Evolutionary conservation across 257 asterid species (phyloP).

Genomic region (Striga asiatica): DNA sequence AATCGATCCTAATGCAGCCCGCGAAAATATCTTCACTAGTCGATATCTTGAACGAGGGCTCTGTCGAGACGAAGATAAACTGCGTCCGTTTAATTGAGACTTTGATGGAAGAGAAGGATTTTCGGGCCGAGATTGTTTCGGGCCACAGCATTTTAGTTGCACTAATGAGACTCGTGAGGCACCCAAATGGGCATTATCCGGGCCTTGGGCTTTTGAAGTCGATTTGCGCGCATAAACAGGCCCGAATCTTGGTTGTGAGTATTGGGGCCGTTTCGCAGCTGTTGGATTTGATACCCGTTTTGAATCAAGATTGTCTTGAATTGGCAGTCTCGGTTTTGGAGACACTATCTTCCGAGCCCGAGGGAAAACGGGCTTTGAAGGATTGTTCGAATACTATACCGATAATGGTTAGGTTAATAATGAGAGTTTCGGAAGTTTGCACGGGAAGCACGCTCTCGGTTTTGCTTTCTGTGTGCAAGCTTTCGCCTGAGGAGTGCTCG

Average conservation of each 20-base stretch:
- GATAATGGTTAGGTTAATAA: conserved; percentile 37
- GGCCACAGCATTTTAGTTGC: conserved; percentile 42
- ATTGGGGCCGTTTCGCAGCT: conserved; percentile 52
- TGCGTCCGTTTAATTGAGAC: conserved; percentile 27
- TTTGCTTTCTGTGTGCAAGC: conserved; percentile 40
- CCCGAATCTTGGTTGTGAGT: conserved; percentile 35
- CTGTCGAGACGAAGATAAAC: conserved; percentile 56
- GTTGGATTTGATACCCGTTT: conserved; percentile 32
- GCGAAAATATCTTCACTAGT: conserved; percentile 52
- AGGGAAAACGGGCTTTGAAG: conserved; percentile 48
- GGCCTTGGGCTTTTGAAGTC: conserved; percentile 44
- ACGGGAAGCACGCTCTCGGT: conserved; percentile 46
- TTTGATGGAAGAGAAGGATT: background rate
- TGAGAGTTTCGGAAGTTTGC: conserved; percentile 53
- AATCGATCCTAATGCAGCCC: conserved; percentile 51
- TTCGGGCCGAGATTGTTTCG: background rate
- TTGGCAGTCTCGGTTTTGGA: conserved; percentile 38
- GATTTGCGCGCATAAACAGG: conserved; percentile 29
- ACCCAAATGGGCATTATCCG: conserved; percentile 36
- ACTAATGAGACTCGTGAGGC: conserved; percentile 51
- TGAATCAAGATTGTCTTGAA: conserved; percentile 43
- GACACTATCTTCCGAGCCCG: conserved; percentile 34
- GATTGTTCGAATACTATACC: conserved; percentile 47
- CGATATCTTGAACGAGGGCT: conserved; percentile 67
- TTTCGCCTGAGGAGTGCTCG: conserved; percentile 51